phyloP scores from a whole-genome alignment of 2,329 filamentous ascomycete species.

The Colletotrichum limetticola region DNA sequence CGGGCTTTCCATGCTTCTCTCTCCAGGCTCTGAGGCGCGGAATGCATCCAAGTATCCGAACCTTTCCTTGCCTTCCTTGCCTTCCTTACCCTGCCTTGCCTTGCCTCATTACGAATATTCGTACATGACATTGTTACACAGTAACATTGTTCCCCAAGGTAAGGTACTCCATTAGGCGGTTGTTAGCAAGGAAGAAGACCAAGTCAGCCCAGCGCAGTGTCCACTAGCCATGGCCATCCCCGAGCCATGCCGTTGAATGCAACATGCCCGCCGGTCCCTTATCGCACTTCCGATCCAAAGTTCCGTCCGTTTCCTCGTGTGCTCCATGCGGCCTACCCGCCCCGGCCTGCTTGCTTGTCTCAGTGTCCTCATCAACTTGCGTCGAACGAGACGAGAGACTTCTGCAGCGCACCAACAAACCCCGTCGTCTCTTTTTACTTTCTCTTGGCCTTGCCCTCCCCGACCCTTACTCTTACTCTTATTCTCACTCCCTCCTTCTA shows the following conservation, averaged over 20 bases:
- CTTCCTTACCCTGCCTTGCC: too few species aligned
- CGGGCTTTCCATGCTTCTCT: background rate
- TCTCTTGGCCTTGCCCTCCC: background rate
- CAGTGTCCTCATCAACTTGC: background rate
- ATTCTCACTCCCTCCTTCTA: background rate
- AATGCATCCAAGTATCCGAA: background rate
- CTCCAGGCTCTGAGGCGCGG: background rate
- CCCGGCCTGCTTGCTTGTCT: background rate
- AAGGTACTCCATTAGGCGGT: too few species aligned
- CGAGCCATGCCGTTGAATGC: background rate
- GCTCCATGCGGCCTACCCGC: background rate
- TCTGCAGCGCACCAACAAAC: constrained; percentile 20
- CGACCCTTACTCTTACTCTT: background rate
- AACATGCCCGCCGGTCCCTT: background rate
- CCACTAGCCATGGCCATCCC: background rate
- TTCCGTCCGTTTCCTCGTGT: constrained; percentile 13
- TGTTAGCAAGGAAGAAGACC: background rate
- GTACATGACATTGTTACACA: background rate
- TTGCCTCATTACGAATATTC: background rate
- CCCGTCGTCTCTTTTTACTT: background rate
- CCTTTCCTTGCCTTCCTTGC: too few species aligned
- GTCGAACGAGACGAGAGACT: background rate
- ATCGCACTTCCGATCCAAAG: constrained; percentile 5
- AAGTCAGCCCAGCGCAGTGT: background rate
- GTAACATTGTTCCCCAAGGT: too few species aligned